These are phyloP conservation scores for Oldenlandia corymbosa DNA, from an alignment of 257 asterid genomes.

Conservation along the genomic window DNA sequence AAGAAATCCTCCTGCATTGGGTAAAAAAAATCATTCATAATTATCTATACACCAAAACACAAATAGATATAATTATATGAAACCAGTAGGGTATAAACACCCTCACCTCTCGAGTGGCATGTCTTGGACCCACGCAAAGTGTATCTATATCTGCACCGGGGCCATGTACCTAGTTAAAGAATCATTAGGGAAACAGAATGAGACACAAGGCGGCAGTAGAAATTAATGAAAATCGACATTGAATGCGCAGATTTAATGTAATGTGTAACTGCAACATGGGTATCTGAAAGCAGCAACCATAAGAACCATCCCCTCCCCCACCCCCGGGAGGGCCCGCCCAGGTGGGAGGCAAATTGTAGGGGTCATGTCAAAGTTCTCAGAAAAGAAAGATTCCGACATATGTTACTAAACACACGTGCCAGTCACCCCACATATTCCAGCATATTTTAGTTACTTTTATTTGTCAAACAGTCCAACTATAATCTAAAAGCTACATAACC, in stretches of 20 bases:
- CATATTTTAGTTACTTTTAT: no score
- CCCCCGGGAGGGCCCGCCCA: no score
- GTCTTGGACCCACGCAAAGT: slow-evolving; percentile 37
- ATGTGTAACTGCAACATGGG: background rate
- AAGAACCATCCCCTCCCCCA: background rate
- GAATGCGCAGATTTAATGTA: background rate
- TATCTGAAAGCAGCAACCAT: background rate
- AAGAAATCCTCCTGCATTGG: slow-evolving; percentile 35
- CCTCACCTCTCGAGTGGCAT: slow-evolving; percentile 33
- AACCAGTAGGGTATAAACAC: background rate
- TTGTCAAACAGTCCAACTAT: no score
- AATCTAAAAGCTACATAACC: no score
- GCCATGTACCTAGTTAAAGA: slow-evolving; percentile 31
- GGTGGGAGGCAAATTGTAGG: no score
- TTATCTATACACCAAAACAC: background rate
- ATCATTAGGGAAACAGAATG: background rate
- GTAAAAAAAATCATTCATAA: slow-evolving; percentile 1
- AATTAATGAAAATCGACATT: background rate
- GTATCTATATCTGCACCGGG: slow-evolving; percentile 43
- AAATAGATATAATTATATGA: background rate
- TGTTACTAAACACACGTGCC: background rate
- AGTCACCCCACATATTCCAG: background rate
- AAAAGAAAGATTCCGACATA: background rate
- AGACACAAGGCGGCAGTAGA: background rate
- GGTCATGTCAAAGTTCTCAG: background rate